These are phyloP conservation scores for Metschnikowia koreensis DNA, from an alignment of 805 yeast genomes.

Conservation along the genomic window DNA sequence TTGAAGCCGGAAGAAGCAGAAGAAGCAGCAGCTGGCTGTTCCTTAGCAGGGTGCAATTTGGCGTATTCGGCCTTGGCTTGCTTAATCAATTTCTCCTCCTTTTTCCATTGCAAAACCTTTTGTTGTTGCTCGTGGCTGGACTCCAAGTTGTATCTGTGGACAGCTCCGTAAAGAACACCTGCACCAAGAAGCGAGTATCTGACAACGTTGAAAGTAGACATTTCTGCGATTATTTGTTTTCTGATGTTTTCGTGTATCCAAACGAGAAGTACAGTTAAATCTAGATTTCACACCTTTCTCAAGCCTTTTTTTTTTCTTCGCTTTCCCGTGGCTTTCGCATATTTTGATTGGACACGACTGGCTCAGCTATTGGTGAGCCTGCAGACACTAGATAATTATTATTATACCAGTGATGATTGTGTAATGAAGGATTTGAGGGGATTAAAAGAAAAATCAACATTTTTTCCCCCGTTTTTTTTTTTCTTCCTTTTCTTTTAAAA, in stretches of 20 bases:
- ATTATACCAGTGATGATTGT: too few species aligned
- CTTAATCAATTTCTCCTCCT: slow-evolving; percentile 70
- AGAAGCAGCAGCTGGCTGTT: slow-evolving; percentile 31
- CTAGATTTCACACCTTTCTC: neutral
- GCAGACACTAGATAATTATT: too few species aligned
- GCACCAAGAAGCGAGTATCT: slow-evolving; percentile 90
- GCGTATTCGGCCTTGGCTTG: slow-evolving; percentile 91
- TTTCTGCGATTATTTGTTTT: slow-evolving; percentile 10
- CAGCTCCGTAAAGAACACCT: slow-evolving; percentile 86
- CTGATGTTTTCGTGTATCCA: neutral
- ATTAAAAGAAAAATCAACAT: too few species aligned
- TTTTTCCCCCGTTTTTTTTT: too few species aligned
- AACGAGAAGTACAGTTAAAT: neutral
- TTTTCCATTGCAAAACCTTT: slow-evolving; percentile 56
- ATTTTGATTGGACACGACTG: slow-evolving; percentile 17
- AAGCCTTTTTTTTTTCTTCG: slow-evolving; percentile 4
- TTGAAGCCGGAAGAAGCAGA: slow-evolving; percentile 45
- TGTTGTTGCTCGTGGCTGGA: slow-evolving; percentile 56
- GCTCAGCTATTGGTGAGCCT: neutral
- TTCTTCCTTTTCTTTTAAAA: too few species aligned
- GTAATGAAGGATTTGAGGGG: too few species aligned
- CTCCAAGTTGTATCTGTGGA: slow-evolving; percentile 72
- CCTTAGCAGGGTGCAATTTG: slow-evolving; percentile 42
- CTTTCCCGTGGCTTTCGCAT: neutral
- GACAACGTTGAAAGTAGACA: slow-evolving; percentile 61